Evolutionary conservation across 2,329 filamentous ascomycete genomes (phyloP).

Genomic region (Hymenoscyphus scutula): DNA sequence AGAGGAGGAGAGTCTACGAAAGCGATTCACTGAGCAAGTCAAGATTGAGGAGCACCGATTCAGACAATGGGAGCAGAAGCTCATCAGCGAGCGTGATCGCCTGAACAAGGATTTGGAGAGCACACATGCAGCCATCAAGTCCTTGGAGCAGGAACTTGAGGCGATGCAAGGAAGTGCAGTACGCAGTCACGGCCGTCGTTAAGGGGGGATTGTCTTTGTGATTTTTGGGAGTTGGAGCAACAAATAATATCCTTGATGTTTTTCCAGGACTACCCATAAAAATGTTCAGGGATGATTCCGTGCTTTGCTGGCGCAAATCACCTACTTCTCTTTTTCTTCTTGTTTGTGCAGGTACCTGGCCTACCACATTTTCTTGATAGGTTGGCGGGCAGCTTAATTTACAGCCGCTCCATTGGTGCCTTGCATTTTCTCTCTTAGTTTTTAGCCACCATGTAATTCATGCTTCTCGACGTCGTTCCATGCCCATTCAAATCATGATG

Average conservation of each 20-base stretch:
- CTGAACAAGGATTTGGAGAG: conserved; percentile 99
- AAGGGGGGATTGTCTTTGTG: conserved; percentile 37
- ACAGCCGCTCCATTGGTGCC: conserved; percentile 18
- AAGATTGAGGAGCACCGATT: conserved; percentile 99
- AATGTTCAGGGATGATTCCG: conserved; percentile 3
- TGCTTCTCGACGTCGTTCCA: conserved; percentile 23
- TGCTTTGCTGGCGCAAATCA: conserved; percentile 26
- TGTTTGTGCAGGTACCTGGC: conserved; percentile 19
- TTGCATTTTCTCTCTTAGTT: conserved; percentile 28
- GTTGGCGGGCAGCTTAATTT: conserved; percentile 29
- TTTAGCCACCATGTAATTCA: conserved; percentile 39
- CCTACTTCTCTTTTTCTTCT: conserved; percentile 28
- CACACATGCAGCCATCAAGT: conserved; percentile 92
- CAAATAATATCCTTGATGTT: conserved; percentile 11
- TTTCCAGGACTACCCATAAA: conserved; percentile 11
- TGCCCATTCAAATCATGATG: too few species aligned
- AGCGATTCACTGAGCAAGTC: conserved; percentile 99
- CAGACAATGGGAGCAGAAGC: conserved; percentile 99
- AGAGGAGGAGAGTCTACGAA: conserved; percentile 95
- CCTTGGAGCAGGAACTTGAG: conserved; percentile 89
- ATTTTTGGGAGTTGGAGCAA: not conserved
- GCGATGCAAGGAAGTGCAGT: conserved; percentile 85
- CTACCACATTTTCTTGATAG: conserved; percentile 5
- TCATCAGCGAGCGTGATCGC: conserved; percentile 96
- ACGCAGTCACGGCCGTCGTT: conserved; percentile 90